Evolutionary conservation across 257 asterid genomes (phyloP).

Genomic region (Petunia axillaris): DNA sequence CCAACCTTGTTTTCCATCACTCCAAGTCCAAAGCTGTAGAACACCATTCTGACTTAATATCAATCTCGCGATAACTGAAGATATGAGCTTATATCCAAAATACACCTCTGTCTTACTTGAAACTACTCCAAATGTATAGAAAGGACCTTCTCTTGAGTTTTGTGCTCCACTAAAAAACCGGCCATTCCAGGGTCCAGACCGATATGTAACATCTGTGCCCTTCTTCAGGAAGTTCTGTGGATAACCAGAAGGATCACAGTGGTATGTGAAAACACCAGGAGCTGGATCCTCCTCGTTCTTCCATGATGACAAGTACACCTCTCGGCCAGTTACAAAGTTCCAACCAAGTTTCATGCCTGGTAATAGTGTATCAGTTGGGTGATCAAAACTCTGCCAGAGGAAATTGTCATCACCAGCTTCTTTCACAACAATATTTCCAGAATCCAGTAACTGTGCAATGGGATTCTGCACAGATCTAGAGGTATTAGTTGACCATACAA

Average conservation of each 20-base stretch:
- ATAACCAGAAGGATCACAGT: constrained; percentile 35
- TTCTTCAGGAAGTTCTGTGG: constrained; percentile 30
- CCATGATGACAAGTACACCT: constrained; percentile 43
- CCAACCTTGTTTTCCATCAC: constrained; percentile 36
- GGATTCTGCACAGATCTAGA: constrained; percentile 18
- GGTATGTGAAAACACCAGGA: constrained; percentile 34
- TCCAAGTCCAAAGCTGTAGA: constrained; percentile 40
- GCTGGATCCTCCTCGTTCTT: constrained; percentile 45
- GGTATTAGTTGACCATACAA: constrained; percentile 35
- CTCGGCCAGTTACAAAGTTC: constrained; percentile 10
- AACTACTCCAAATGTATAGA: constrained; percentile 23
- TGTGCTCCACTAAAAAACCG: constrained; percentile 30
- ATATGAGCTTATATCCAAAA: constrained; percentile 21
- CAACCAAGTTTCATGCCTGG: constrained; percentile 31
- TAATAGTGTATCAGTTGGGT: constrained; percentile 28
- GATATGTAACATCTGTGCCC: constrained; percentile 1
- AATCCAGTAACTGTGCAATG: constrained; percentile 27
- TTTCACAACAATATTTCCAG: constrained; percentile 45
- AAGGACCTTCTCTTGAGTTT: constrained; percentile 17
- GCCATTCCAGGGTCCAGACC: constrained; percentile 47
- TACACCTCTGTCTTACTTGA: constrained; percentile 34
- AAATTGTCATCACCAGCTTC: constrained; percentile 22
- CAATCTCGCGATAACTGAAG: constrained; percentile 32
- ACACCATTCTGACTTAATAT: constrained; percentile 33
- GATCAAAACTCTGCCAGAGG: constrained; percentile 19